phyloP scores from a whole-genome alignment of 352 stramenopile species.

The Aphanomyces astaci region DNA sequence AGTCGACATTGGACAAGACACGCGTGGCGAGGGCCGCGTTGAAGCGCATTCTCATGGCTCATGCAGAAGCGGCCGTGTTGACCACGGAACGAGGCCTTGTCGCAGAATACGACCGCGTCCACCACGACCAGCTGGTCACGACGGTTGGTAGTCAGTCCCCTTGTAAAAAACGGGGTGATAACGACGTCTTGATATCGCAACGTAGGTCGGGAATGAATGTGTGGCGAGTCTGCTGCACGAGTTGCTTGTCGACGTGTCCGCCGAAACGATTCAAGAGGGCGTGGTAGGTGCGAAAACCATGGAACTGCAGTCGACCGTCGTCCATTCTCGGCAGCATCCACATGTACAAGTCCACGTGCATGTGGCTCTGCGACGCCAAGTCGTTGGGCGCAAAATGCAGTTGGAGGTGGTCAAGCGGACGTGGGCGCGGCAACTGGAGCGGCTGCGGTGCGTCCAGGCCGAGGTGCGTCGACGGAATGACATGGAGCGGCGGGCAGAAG shows the following conservation, averaged over 20 bases:
- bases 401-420: conserved; percentile 28
- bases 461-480: conserved; percentile 51
- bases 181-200: not conserved
- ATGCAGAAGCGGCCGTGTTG: conserved; percentile 40
- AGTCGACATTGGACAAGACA: conserved; percentile 34
- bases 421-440: conserved; percentile 41
- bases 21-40: conserved; percentile 44
- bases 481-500: conserved; percentile 38
- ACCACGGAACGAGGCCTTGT: conserved; percentile 30
- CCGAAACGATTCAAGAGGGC: conserved; percentile 16
- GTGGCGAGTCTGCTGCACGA: conserved; percentile 25
- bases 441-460: conserved; percentile 37
- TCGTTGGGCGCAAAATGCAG: conserved; percentile 36
- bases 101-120: conserved; percentile 30
- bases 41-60: conserved; percentile 56
- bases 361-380: conserved; percentile 29
- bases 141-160: conserved; percentile 26
- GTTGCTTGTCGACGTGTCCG: conserved; percentile 28
- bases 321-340: conserved; percentile 13
- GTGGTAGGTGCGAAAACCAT: not conserved
- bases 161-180: too few relatives aligned
- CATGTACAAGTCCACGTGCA: conserved; percentile 18
- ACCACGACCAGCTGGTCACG: conserved; percentile 20
- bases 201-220: conserved; percentile 29
- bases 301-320: conserved; percentile 4